phyloP scores from a whole-genome alignment of 495 filamentous ascomycete species.

The Lasiosphaeria ovina region DNA sequence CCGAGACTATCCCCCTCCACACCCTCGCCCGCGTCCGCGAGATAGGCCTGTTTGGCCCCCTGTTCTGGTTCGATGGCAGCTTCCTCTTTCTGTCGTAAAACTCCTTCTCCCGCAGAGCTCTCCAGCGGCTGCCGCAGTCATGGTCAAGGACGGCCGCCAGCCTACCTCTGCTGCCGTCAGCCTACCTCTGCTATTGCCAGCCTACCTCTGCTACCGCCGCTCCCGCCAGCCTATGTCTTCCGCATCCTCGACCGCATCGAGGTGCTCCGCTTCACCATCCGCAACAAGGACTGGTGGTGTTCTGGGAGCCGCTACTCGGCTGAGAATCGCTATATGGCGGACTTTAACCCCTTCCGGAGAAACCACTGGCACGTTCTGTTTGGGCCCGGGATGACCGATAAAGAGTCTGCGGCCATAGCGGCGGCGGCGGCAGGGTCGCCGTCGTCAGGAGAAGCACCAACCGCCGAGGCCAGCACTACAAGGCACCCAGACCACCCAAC shows the following conservation, averaged over 20 bases:
- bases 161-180: neutral
- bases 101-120: neutral
- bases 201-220: neutral
- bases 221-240: neutral
- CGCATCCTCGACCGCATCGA: conserved; percentile 4
- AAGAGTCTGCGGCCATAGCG: neutral
- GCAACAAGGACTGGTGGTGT: neutral
- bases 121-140: neutral
- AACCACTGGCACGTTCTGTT: neutral
- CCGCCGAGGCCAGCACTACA: too few relatives aligned
- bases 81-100: neutral
- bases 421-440: too few relatives aligned
- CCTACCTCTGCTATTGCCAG: neutral
- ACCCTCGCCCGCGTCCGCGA: neutral
- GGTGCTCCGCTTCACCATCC: conserved; percentile 8
- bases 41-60: neutral
- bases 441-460: too few relatives aligned
- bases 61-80: neutral
- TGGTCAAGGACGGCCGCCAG: neutral
- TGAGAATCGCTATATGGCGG: neutral
- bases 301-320: neutral
- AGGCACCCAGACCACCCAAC: too few relatives aligned
- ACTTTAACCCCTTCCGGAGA: neutral
- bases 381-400: neutral
- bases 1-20: neutral